Evolutionary conservation across 2,329 filamentous ascomycete genomes (phyloP), one percentile per base, ranked within the genome.

Genomic region (Aspergillus glaucus): DNA sequence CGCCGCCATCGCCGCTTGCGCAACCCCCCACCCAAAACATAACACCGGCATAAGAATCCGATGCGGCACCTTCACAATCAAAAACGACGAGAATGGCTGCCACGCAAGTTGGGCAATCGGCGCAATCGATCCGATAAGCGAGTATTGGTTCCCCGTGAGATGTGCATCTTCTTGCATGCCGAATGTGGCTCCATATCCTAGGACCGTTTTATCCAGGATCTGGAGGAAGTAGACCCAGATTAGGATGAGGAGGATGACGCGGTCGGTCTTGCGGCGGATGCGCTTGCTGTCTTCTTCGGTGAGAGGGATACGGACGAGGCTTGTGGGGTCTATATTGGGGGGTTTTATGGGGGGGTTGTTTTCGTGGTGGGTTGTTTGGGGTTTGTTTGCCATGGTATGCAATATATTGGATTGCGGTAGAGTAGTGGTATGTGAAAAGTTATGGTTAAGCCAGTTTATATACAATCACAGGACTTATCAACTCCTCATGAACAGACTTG

Each of bases 241-340:
- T 7, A 74, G 58, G 17, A 74, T 64, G 12, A 65, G 32, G 1
- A 86, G 71, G 47, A 86, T 81, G 24, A 74, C 72, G 44, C 71
- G 74, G 59, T 86, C 83, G 1, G 81, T 85, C 64, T 84, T 84
- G 39, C 73, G 74, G 22, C 77, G 73, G 52, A 85, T 84, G 8
- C 76, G 75, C 54, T 72, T 76, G 63, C 76, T 79, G 36, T 68
- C 66, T 28, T 62, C 60, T 21, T 68, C 65, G 0, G 64, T 67
- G 41, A 68, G 43, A 4, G 58, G 52, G 6, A 65, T 51, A 2
- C 60, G 61, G 6, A 55, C 55, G 2, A 54, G 37, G 36, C 50
- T 50, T 15, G 54, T 53, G 26, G 48, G 40, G 21, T 57, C 57
- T 5, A 59, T 30, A 6, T 42, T n/a, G 14, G 49, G 44, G n/a